These are phyloP conservation scores for Penicillium cosmopolitanum DNA, from an alignment of 495 filamentous ascomycete genomes.

Conservation along the genomic window DNA sequence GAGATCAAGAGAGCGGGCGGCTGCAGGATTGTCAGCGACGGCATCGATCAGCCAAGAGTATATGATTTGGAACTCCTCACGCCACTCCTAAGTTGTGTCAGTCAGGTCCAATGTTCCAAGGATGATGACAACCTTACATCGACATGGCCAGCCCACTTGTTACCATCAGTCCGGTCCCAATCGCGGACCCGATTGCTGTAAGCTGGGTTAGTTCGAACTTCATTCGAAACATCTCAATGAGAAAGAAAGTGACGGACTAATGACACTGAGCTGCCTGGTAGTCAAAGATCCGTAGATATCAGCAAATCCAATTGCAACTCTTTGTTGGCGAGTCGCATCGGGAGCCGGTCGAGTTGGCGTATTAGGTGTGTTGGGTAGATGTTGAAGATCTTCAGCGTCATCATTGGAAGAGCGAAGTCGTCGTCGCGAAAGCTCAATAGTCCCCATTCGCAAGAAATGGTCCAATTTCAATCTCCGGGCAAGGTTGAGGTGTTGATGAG, in stretches of 20 bases:
- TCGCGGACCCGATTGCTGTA: conserved; percentile 77
- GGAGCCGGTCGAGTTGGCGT: neutral
- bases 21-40: conserved; percentile 30
- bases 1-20: conserved; percentile 65
- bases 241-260: conserved; percentile 41
- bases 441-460: conserved; percentile 5
- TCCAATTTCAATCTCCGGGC: neutral
- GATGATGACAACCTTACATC: conserved; percentile 51
- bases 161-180: conserved; percentile 72
- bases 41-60: conserved; percentile 7
- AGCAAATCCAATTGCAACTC: conserved; percentile 20
- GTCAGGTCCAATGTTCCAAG: neutral
- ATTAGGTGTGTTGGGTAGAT: neutral
- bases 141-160: conserved; percentile 65
- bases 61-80: conserved; percentile 24
- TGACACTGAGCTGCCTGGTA: conserved; percentile 74
- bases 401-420: conserved; percentile 15
- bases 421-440: conserved; percentile 11
- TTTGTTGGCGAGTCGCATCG: neutral
- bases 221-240: neutral
- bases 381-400: neutral
- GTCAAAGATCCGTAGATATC: conserved; percentile 63
- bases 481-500: neutral
- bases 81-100: conserved; percentile 32
- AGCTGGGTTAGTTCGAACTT: conserved; percentile 9